Conservation (phyloP, 2,329 filamentous ascomycete species). For the Emmonsiellopsis sp. region DNA sequence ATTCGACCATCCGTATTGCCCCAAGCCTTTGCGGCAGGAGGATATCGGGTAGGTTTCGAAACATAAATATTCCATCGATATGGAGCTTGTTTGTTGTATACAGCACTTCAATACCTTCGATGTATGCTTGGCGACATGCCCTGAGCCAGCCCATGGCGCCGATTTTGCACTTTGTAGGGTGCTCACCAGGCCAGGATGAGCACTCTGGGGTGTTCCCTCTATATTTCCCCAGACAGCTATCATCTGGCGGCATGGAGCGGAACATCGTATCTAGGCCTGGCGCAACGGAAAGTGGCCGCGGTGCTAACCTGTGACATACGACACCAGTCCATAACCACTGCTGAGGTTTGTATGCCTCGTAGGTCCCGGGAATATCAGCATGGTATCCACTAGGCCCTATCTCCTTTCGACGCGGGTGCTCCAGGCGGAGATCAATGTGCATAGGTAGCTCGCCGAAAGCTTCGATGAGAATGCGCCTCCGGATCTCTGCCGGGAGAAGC, state of each 20-base stretch:
- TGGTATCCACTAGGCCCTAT: neutral
- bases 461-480: slow-evolving; percentile 13
- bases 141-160: slow-evolving; percentile 24
- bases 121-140: slow-evolving; percentile 22
- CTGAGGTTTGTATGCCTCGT: neutral
- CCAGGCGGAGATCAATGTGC: slow-evolving; percentile 7
- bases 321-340: slow-evolving; percentile 6
- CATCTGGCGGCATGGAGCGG: no score
- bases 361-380: neutral
- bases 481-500: slow-evolving; percentile 18
- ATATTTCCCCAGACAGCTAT: no score
- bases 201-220: neutral
- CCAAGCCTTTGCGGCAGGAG: slow-evolving; percentile 4
- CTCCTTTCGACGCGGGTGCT: neutral
- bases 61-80: slow-evolving; percentile 9
- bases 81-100: slow-evolving; percentile 22
- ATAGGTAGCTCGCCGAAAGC: slow-evolving; percentile 5
- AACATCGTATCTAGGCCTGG: no score
- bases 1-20: slow-evolving; percentile 2
- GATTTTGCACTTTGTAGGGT: slow-evolving; percentile 9
- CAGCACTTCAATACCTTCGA: slow-evolving; percentile 21
- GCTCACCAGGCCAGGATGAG: neutral
- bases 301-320: slow-evolving; percentile 2
- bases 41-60: slow-evolving; percentile 2
- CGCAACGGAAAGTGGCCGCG: no score